Conservation (phyloP, 164 flowering plant genomes). For the Warburgia ugandensis region DNA sequence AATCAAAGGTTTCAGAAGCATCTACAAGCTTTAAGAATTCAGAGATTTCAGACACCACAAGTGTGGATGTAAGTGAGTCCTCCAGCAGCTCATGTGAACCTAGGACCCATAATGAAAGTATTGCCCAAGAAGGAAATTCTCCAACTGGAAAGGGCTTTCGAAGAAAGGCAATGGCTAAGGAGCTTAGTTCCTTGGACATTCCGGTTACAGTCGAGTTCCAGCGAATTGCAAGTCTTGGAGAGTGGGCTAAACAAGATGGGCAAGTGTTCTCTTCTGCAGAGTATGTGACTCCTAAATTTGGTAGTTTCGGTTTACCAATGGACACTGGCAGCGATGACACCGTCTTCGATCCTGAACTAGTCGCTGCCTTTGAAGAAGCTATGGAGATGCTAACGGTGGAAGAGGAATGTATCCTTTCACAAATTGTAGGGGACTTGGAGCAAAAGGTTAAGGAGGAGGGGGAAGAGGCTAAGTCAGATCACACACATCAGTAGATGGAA, state of each 20-base stretch:
- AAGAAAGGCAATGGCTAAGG: constrained; percentile 25
- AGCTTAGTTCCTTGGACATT: constrained; percentile 21
- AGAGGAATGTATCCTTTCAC: constrained; percentile 18
- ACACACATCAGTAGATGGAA: not conserved
- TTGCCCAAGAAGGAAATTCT: not conserved
- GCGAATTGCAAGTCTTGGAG: constrained; percentile 14
- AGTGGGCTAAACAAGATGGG: constrained; percentile 16
- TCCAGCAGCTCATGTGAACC: not conserved
- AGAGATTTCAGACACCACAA: too few species aligned
- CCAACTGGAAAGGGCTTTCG: constrained; percentile 12
- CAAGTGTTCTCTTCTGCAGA: constrained; percentile 18
- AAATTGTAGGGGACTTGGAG: constrained; percentile 13
- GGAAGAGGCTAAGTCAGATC: not conserved
- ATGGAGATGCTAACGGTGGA: constrained; percentile 31
- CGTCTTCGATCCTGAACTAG: constrained; percentile 27
- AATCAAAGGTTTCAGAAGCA: not conserved
- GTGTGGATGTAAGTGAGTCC: too few species aligned
- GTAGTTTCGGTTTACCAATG: constrained; percentile 12
- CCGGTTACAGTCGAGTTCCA: constrained; percentile 24
- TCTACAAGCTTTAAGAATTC: not conserved
- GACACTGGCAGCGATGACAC: constrained; percentile 4
- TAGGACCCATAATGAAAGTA: not conserved
- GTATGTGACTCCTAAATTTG: constrained; percentile 32
- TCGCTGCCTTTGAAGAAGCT: constrained; percentile 31
- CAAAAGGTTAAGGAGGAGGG: not conserved